A percentile compares a stretch with the other conserved stretches of the same genome.
These are phyloP conservation scores for Candida smagusa DNA, from an alignment of 1,139 yeast genomes.

Conservation along the genomic window DNA sequence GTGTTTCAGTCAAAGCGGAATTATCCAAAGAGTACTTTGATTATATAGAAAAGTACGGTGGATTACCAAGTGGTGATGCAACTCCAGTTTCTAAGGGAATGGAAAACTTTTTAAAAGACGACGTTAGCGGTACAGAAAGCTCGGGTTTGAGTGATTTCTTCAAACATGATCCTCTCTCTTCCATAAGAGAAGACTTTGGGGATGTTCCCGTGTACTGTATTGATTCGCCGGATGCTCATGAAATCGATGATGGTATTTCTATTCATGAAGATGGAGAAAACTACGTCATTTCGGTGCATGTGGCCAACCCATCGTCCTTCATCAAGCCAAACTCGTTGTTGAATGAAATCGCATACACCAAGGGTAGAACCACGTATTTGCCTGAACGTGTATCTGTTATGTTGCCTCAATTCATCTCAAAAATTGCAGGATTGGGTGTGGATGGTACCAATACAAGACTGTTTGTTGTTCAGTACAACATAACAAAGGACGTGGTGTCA, in stretches of 20 bases:
- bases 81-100: constrained; percentile 1
- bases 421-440: constrained; percentile 57
- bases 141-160: constrained; percentile 22
- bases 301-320: constrained; percentile 85
- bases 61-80: neutral
- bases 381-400: constrained; percentile 65
- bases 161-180: constrained; percentile 31
- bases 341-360: constrained; percentile 57
- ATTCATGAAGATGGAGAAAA: constrained; percentile 36
- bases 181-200: constrained; percentile 32
- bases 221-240: constrained; percentile 78
- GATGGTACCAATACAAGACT: constrained; percentile 41
- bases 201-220: constrained; percentile 72
- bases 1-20: constrained; percentile 36
- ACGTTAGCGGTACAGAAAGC: neutral
- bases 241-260: constrained; percentile 91
- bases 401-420: constrained; percentile 62
- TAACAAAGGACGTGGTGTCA: constrained; percentile 25
- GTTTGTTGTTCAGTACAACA: constrained; percentile 41
- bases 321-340: constrained; percentile 46
- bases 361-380: constrained; percentile 69
- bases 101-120: constrained; percentile 1
- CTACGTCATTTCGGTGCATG: constrained; percentile 60
- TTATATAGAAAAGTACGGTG: constrained; percentile 18
- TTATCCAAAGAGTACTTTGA: constrained; percentile 42